Base-by-base conservation (phyloP, 441 rosid genomes). In the Manihot esculenta region DNA sequence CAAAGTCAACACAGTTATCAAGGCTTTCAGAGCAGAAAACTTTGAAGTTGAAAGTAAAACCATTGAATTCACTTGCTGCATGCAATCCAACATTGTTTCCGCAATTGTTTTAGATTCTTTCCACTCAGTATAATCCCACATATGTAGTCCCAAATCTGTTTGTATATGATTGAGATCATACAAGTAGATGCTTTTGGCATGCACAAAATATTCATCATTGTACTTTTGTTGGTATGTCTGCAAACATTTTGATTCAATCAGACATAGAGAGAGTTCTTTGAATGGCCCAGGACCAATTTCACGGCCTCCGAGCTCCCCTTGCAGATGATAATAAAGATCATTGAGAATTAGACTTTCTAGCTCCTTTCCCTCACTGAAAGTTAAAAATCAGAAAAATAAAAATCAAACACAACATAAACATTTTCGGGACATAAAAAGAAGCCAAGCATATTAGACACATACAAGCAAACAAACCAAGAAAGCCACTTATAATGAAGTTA, bases 291-390 rank as follows among this genome's bases (percentile, higher is more conserved):
- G 80, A 80, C 86, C 83, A 76, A 89, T 87, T 68, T 84, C 78
- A 79, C 94, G 96, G 76, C 96, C 98, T 80, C 86, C 91, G 80
- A 91, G 85, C 81, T 91, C 93, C 75, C 99, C 99, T 80, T 84
- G 88, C 15, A 95, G 80, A 76, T 89, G 98, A 84, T 88, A 91
- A 68, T 81, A 93, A 55, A 95, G 88, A 75, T 89, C 97, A 42
- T 70, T 87, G 75, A 93, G 85, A 76, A 95, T 82, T 63, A 91
- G 77, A 75, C 69, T 74, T 77, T 79, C 84, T 74, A 87, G 71
- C 79, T 89, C 92, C 76, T 83, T 86, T 55, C 90, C 94, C 77
- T 86, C 88, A 80, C 98, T 91, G 88, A 74, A 80, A 77, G 73
- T 35, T 79, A 74, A 81, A 13, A 24, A 35, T n/a, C 10, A 33